A percentile compares a stretch with the other conserved stretches of the same genome.
Conservation (phyloP, 2,329 filamentous ascomycete genomes). For the Apiospora hydei region DNA sequence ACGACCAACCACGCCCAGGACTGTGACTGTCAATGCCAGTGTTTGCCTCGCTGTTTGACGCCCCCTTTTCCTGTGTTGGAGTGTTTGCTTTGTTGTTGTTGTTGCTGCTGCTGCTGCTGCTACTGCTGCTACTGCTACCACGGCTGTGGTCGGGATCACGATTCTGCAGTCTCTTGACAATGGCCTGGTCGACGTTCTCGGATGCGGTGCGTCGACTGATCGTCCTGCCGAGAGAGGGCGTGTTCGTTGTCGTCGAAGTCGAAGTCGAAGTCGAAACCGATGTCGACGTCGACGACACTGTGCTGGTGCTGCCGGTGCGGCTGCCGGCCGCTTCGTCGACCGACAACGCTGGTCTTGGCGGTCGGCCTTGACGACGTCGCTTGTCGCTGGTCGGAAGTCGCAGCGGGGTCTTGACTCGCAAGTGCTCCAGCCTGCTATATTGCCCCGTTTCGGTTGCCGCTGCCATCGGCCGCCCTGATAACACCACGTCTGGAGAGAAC, state of each 20-base stretch:
- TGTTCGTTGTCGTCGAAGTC: neutral
- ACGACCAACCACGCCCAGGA: slow-evolving; percentile 1
- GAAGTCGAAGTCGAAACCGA: neutral
- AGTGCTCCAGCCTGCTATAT: slow-evolving; percentile 13
- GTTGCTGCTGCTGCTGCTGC: neutral
- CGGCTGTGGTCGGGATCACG: neutral
- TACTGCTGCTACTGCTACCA: neutral
- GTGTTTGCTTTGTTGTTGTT: neutral
- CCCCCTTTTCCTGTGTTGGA: neutral
- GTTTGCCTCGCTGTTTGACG: neutral
- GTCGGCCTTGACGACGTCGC: slow-evolving; percentile 13
- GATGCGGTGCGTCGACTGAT: neutral
- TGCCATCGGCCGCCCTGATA: slow-evolving; percentile 9
- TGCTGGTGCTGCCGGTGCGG: slow-evolving; percentile 1
- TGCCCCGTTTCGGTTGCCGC: neutral
- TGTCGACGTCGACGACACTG: neutral
- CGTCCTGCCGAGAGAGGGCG: neutral
- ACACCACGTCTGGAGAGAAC: slow-evolving; percentile 6
- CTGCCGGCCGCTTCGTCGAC: neutral
- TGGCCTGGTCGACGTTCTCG: neutral
- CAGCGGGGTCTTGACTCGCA: slow-evolving; percentile 11
- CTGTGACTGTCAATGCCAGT: neutral
- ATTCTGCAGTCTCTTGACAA: slow-evolving; percentile 2
- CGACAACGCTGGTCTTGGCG: neutral
- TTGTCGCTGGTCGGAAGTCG: slow-evolving; percentile 17